Evolutionary conservation across 2,329 filamentous ascomycete genomes (phyloP).

Genomic region (Ascochyta pisi): DNA sequence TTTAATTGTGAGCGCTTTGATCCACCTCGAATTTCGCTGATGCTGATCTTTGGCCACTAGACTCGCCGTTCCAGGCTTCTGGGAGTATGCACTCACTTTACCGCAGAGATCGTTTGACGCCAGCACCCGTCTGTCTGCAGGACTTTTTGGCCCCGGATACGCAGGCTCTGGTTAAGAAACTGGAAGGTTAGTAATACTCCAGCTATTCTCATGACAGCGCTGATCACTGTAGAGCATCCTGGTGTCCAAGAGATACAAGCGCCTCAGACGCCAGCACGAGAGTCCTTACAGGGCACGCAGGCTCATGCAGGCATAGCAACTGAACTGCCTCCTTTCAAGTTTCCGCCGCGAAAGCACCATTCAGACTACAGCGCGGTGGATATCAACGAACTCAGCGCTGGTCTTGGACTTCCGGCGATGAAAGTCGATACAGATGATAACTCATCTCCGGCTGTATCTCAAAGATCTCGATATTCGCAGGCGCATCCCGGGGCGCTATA

Average conservation of each 20-base stretch:
- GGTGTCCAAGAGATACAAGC: not conserved
- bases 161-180: not conserved
- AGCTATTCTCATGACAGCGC: not conserved
- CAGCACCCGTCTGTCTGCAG: constrained; percentile 1
- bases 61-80: constrained; percentile 1
- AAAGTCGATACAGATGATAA: not conserved
- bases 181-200: not conserved
- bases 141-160: not conserved
- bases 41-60: not conserved
- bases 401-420: constrained; percentile 22
- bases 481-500: constrained; percentile 11
- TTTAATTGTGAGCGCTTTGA: not conserved
- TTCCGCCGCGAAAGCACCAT: not conserved
- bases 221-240: not conserved
- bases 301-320: not conserved
- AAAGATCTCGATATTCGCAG: constrained; percentile 8
- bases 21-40: too few species aligned
- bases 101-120: not conserved
- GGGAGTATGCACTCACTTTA: not conserved
- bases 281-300: not conserved
- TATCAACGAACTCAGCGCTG: constrained; percentile 25
- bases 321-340: not conserved
- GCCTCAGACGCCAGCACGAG: not conserved
- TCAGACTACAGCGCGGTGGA: constrained; percentile 13
- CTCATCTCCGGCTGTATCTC: constrained; percentile 1